Evolutionary conservation across 2,329 filamentous ascomycete species (phyloP).

Genomic region (Coniella lustricola): DNA sequence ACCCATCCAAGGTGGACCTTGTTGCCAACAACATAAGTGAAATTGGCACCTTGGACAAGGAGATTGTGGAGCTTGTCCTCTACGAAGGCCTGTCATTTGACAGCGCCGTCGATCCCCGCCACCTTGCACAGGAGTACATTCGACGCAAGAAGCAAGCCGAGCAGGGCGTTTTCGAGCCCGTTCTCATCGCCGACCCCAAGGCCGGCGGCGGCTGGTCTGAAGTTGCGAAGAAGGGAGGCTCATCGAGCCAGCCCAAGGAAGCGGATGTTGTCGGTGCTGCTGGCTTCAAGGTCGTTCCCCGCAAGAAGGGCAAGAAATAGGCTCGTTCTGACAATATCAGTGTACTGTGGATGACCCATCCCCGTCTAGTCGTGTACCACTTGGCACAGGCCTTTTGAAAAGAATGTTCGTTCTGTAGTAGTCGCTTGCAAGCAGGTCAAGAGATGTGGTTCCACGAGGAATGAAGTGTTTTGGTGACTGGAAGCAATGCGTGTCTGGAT

Average conservation of each 20-base stretch:
- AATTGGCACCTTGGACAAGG: constrained; percentile 33
- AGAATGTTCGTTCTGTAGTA: no score
- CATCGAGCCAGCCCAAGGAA: constrained; percentile 36
- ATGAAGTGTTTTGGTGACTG: no score
- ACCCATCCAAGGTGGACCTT: constrained; percentile 58
- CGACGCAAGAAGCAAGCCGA: constrained; percentile 89
- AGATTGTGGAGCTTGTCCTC: constrained; percentile 55
- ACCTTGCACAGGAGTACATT: constrained; percentile 92
- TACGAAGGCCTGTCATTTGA: constrained; percentile 83
- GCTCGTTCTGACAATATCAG: not conserved
- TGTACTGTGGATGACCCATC: no score
- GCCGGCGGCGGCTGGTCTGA: constrained; percentile 79
- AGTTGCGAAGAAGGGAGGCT: constrained; percentile 84
- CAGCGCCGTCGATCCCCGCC: constrained; percentile 83
- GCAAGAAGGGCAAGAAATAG: constrained; percentile 85
- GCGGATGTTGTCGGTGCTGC: constrained; percentile 31
- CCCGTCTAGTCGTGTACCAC: no score
- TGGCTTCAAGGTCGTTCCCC: constrained; percentile 85
- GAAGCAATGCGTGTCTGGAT: no score
- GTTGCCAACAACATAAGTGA: constrained; percentile 71
- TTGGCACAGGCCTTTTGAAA: no score
- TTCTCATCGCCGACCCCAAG: constrained; percentile 43
- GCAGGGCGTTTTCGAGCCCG: constrained; percentile 69
- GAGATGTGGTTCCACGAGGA: no score
- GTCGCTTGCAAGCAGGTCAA: not conserved